Evolutionary conservation across 2,329 filamentous ascomycete genomes (phyloP).

Genomic region (Phaeosphaeriaceae sp.): DNA sequence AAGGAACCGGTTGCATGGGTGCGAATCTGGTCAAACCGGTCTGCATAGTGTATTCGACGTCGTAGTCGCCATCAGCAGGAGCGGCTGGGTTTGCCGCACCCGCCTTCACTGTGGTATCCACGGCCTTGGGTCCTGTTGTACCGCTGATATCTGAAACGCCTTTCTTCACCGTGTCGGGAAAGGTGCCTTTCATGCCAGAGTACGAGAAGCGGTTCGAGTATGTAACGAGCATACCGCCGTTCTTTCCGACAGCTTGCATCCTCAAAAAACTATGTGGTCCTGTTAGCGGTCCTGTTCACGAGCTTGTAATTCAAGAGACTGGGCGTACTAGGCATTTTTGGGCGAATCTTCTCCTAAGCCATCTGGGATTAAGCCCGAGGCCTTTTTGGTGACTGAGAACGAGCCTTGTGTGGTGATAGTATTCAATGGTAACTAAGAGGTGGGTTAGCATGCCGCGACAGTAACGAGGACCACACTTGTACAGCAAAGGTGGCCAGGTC

Average conservation of each 20-base stretch:
- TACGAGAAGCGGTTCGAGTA: slow-evolving; percentile 71
- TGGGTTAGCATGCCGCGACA: slow-evolving; percentile 1
- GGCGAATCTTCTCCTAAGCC: slow-evolving; percentile 39
- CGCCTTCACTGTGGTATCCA: slow-evolving; percentile 30
- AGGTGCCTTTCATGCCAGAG: slow-evolving; percentile 67
- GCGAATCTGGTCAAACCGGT: slow-evolving; percentile 66
- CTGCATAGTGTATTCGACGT: slow-evolving; percentile 63
- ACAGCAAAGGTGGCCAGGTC: neutral
- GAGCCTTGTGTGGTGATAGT: slow-evolving; percentile 55
- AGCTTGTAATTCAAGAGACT: neutral
- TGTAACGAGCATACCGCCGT: slow-evolving; percentile 64
- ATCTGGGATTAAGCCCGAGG: slow-evolving; percentile 34
- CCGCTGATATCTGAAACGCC: slow-evolving; percentile 29
- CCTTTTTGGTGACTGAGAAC: slow-evolving; percentile 54
- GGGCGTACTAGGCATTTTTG: slow-evolving; percentile 63
- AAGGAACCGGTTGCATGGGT: slow-evolving; percentile 66
- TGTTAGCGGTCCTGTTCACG: slow-evolving; percentile 6
- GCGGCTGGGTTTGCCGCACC: slow-evolving; percentile 13
- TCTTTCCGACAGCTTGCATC: slow-evolving; percentile 62
- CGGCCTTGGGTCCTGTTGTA: slow-evolving; percentile 36
- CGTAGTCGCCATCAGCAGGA: slow-evolving; percentile 42
- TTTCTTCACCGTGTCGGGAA: slow-evolving; percentile 55
- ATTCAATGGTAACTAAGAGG: slow-evolving; percentile 10
- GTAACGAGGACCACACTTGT: neutral
- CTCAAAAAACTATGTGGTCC: slow-evolving; percentile 37